A percentile compares a stretch with the other conserved stretches of the same genome.
phyloP scores from a whole-genome alignment of 2,329 filamentous ascomycete genomes.

The Zasmidium citrigriseum region DNA sequence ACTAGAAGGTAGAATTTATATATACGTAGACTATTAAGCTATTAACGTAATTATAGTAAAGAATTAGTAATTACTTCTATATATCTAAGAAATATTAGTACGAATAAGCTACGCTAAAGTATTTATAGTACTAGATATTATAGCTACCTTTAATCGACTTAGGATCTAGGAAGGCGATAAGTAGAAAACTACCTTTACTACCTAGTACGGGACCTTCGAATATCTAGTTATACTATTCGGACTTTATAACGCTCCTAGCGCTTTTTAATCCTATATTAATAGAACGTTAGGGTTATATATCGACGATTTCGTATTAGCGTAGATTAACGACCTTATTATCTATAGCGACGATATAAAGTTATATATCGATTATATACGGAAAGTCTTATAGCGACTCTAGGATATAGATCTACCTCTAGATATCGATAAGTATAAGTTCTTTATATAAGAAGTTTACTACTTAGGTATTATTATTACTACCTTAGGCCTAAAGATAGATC shows the following conservation, averaged over 20 bases:
- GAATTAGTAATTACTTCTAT: constrained; percentile 1
- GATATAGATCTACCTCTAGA: constrained; percentile 16
- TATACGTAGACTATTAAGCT: constrained; percentile 1
- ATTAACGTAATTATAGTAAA: constrained; percentile 5
- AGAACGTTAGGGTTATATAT: constrained; percentile 24
- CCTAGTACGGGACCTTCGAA: neutral
- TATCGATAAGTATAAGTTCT: constrained; percentile 10
- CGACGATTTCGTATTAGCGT: constrained; percentile 23
- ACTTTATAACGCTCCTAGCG: constrained; percentile 21
- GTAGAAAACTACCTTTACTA: constrained; percentile 5
- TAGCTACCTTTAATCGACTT: constrained; percentile 13
- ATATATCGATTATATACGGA: constrained; percentile 26
- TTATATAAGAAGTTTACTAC: constrained; percentile 30
- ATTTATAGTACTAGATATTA: constrained; percentile 5
- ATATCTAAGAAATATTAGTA: constrained; percentile 1
- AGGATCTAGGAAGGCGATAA: constrained; percentile 21
- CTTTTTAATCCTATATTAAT: constrained; percentile 29
- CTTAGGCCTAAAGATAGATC: constrained; percentile 25
- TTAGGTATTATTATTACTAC: constrained; percentile 28
- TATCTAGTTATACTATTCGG: neutral
- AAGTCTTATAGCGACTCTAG: constrained; percentile 27
- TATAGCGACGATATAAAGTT: constrained; percentile 29
- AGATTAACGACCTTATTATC: constrained; percentile 33
- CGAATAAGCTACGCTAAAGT: neutral
- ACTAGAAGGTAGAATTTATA: neutral